phyloP scores from a whole-genome alignment of 2,329 filamentous ascomycete genomes.

The Hypomyces perniciosus region DNA sequence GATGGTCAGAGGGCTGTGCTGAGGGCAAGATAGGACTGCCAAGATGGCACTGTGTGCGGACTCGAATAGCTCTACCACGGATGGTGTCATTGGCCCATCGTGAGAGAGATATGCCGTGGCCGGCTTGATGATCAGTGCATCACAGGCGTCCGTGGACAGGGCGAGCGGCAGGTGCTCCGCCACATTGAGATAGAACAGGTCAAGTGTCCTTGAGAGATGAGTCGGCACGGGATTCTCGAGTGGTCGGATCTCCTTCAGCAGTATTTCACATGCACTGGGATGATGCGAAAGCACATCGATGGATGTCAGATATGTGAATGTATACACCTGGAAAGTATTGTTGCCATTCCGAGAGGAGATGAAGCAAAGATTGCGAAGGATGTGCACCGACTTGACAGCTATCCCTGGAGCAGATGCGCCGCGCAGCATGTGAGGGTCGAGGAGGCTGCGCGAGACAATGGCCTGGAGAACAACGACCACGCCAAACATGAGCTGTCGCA shows the following conservation, averaged over 20 bases:
- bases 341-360: conserved; percentile 70
- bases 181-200: conserved; percentile 82
- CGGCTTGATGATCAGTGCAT: conserved; percentile 66
- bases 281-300: conserved; percentile 77
- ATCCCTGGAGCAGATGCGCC: conserved; percentile 51
- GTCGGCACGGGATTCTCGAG: conserved; percentile 27
- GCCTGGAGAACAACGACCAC: conserved; percentile 69
- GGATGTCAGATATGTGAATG: conserved; percentile 74
- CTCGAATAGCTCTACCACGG: conserved; percentile 65
- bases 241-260: conserved; percentile 57
- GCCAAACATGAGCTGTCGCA: conserved; percentile 71
- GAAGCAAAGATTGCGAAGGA: conserved; percentile 74
- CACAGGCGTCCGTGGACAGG: conserved; percentile 60
- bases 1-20: conserved; percentile 65
- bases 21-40: conserved; percentile 72
- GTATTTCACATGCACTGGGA: conserved; percentile 56
- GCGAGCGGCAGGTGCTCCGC: conserved; percentile 75
- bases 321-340: conserved; percentile 73
- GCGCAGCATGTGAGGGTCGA: conserved; percentile 43
- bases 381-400: conserved; percentile 65
- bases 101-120: conserved; percentile 65
- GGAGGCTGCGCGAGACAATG: conserved; percentile 57
- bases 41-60: conserved; percentile 79
- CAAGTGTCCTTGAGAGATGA: conserved; percentile 61
- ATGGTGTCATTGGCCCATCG: conserved; percentile 36